A percentile compares a stretch with the other conserved stretches of the same genome.
phyloP scores from a whole-genome alignment of 129 eudicot genomes.

The Flaveria trinervia region DNA sequence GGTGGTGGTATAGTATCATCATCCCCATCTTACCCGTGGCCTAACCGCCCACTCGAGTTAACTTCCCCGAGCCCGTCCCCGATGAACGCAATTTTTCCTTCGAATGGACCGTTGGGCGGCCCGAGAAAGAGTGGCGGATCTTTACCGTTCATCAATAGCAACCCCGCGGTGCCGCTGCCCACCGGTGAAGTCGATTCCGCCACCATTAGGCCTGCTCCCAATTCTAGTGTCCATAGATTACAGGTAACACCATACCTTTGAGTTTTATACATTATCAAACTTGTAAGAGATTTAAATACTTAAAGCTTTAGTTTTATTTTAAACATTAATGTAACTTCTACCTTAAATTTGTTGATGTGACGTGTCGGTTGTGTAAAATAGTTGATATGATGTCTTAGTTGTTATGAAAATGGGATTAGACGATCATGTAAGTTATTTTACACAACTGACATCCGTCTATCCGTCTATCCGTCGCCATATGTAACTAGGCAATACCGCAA shows the following conservation, averaged over 20 bases:
- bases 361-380: background rate
- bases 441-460: background rate
- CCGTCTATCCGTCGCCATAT: background rate
- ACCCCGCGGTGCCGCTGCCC: conserved; percentile 90
- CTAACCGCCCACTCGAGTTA: conserved; percentile 65
- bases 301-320: no score
- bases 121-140: conserved; percentile 42
- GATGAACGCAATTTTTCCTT: conserved; percentile 35
- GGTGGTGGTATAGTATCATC: conserved; percentile 59
- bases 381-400: background rate
- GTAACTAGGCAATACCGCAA: background rate
- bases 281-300: no score
- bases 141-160: conserved; percentile 83
- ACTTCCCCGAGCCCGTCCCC: conserved; percentile 70
- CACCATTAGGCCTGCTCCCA: conserved; percentile 65
- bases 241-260: conserved; percentile 41
- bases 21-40: conserved; percentile 92
- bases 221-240: conserved; percentile 34
- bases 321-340: no score
- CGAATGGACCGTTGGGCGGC: conserved; percentile 36
- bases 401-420: background rate
- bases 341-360: background rate
- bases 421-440: background rate
- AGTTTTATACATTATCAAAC: background rate
- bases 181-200: conserved; percentile 96